phyloP scores from a whole-genome alignment of 1,284 basidiomycete species.

The Microbotryum silenes-acaulis region DNA sequence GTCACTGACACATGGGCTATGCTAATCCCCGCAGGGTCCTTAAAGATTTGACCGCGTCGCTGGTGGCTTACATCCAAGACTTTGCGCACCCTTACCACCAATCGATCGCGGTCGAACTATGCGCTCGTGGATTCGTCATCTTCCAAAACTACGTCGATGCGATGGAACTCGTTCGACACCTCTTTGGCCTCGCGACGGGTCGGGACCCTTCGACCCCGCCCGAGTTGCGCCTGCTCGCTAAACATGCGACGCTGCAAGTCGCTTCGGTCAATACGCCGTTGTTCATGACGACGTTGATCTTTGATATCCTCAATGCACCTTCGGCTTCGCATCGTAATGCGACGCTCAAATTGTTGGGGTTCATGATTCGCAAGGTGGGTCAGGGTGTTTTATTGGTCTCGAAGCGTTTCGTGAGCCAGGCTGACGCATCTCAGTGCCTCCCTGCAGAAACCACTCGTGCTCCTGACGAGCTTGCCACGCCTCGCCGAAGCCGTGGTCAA shows the following conservation, averaged over 20 bases:
- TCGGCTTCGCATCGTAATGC: slow-evolving; percentile 68
- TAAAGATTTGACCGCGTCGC: slow-evolving; percentile 73
- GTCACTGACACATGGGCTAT: neutral
- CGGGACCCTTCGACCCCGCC: slow-evolving; percentile 61
- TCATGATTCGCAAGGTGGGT: slow-evolving; percentile 76
- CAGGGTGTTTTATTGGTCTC: neutral
- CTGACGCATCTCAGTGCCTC: too few relatives aligned
- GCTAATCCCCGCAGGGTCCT: slow-evolving; percentile 54
- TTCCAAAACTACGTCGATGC: slow-evolving; percentile 93
- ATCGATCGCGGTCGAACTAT: slow-evolving; percentile 77
- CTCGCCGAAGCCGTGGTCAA: slow-evolving; percentile 94
- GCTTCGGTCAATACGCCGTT: slow-evolving; percentile 75
- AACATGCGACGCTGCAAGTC: slow-evolving; percentile 69
- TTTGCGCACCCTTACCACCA: slow-evolving; percentile 55
- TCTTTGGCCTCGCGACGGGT: slow-evolving; percentile 74
- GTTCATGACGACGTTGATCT: slow-evolving; percentile 88
- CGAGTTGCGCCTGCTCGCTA: slow-evolving; percentile 34
- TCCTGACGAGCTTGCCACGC: slow-evolving; percentile 77
- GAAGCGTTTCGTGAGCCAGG: neutral
- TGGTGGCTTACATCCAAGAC: slow-evolving; percentile 67
- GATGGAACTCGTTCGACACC: slow-evolving; percentile 73
- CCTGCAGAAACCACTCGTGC: slow-evolving; percentile 65
- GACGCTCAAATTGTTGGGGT: slow-evolving; percentile 87
- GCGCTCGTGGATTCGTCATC: slow-evolving; percentile 77
- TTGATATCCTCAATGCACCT: slow-evolving; percentile 75